Conservation (phyloP, 1,139 yeast species). For the Kurtzmaniella quercitrusa region DNA sequence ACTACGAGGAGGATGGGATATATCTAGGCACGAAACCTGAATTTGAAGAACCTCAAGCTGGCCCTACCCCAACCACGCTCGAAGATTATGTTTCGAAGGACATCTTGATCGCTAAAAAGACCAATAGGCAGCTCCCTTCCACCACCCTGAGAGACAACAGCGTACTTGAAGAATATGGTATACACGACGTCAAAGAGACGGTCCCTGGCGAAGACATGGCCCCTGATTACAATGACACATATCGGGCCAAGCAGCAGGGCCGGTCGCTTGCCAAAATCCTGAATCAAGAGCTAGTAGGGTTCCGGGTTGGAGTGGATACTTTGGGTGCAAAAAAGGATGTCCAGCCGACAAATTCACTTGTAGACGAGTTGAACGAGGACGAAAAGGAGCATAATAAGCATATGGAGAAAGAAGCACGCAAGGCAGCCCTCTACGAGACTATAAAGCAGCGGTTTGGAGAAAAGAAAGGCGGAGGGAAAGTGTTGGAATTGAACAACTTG, state of each 20-base stretch:
- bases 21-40: slow-evolving; percentile 22
- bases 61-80: slow-evolving; percentile 13
- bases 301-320: slow-evolving; percentile 28
- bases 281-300: slow-evolving; percentile 31
- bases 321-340: slow-evolving; percentile 9
- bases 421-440: slow-evolving; percentile 24
- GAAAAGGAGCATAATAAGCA: slow-evolving; percentile 25
- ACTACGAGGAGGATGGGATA: slow-evolving; percentile 27
- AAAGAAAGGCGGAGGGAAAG: slow-evolving; percentile 13
- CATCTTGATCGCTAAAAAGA: slow-evolving; percentile 16
- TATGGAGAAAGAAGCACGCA: slow-evolving; percentile 22
- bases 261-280: slow-evolving; percentile 22
- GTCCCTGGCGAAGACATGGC: slow-evolving; percentile 12
- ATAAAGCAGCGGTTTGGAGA: slow-evolving; percentile 27
- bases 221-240: slow-evolving; percentile 27
- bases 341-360: slow-evolving; percentile 4
- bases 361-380: slow-evolving; percentile 19
- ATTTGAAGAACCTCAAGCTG: background rate
- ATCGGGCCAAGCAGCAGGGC: slow-evolving; percentile 16
- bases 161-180: slow-evolving; percentile 39
- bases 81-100: slow-evolving; percentile 25
- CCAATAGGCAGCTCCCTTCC: slow-evolving; percentile 28
- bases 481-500: slow-evolving; percentile 37
- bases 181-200: slow-evolving; percentile 27
- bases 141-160: slow-evolving; percentile 27